phyloP scores from a whole-genome alignment of 2,329 filamentous ascomycete species.

The Claviceps pazoutovae region DNA sequence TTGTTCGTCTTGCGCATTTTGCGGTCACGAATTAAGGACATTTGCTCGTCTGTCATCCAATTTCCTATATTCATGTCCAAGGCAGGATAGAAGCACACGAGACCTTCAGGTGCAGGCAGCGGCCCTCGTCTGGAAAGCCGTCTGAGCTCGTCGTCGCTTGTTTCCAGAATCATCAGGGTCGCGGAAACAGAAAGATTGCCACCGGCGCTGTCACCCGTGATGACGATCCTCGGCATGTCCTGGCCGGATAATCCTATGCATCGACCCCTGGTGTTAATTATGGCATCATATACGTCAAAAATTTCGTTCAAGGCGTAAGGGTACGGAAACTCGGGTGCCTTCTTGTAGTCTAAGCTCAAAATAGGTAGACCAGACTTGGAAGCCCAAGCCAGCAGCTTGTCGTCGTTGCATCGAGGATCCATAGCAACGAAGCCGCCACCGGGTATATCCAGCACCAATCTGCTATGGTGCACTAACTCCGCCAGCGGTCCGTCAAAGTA shows the following conservation, averaged over 20 bases:
- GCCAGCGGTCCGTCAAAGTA: constrained; percentile 85
- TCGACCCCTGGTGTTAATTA: constrained; percentile 23
- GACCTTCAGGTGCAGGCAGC: constrained; percentile 61
- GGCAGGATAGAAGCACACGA: constrained; percentile 78
- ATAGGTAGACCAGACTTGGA: constrained; percentile 78
- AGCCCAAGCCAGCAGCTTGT: constrained; percentile 87
- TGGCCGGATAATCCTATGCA: constrained; percentile 31
- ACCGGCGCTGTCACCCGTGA: constrained; percentile 36
- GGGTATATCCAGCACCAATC: constrained; percentile 76
- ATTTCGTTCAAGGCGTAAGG: constrained; percentile 35
- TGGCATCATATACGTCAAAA: constrained; percentile 30
- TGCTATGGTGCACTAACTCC: constrained; percentile 60
- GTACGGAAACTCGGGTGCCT: constrained; percentile 36
- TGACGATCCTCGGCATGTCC: constrained; percentile 25
- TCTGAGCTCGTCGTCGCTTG: constrained; percentile 32
- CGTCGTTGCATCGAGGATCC: constrained; percentile 87
- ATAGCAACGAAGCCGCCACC: constrained; percentile 95
- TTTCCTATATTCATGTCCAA: constrained; percentile 96
- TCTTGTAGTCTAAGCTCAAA: constrained; percentile 72
- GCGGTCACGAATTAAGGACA: constrained; percentile 81
- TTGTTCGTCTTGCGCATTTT: constrained; percentile 64
- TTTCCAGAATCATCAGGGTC: constrained; percentile 80
- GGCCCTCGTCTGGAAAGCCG: constrained; percentile 27
- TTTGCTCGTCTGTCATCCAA: constrained; percentile 98
- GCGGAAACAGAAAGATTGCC: constrained; percentile 47